Conservation (phyloP, 352 stramenopile genomes). For the Thraustochytrium striatum region DNA sequence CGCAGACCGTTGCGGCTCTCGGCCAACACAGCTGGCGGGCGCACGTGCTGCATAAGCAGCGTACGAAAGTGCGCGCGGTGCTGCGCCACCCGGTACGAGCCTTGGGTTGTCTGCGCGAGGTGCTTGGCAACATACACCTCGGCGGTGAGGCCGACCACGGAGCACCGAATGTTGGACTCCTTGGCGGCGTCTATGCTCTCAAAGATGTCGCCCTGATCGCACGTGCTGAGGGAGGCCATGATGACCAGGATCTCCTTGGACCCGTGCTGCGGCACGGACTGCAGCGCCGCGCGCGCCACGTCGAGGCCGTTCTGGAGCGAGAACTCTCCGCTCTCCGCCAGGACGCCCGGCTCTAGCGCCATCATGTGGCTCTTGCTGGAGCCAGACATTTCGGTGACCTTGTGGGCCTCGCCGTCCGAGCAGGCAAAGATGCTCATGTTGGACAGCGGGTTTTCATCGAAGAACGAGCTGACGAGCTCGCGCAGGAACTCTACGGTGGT, state of each 20-base stretch:
- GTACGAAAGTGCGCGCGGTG: slow-evolving; percentile 83
- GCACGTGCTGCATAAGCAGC: slow-evolving; percentile 85
- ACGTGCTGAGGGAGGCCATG: slow-evolving; percentile 87
- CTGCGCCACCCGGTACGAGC: slow-evolving; percentile 86
- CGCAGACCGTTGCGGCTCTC: slow-evolving; percentile 66
- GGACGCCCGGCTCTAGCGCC: slow-evolving; percentile 63
- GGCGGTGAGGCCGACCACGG: slow-evolving; percentile 84
- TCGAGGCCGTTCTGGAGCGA: slow-evolving; percentile 84
- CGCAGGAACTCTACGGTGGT: not conserved
- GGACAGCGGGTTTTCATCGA: slow-evolving; percentile 88
- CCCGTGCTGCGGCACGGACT: slow-evolving; percentile 77
- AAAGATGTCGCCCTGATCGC: slow-evolving; percentile 92
- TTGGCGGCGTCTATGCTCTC: slow-evolving; percentile 81
- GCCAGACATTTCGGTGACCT: slow-evolving; percentile 79
- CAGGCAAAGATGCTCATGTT: slow-evolving; percentile 81
- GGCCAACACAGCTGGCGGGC: slow-evolving; percentile 79
- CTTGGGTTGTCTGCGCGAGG: slow-evolving; percentile 80
- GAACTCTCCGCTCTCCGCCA: slow-evolving; percentile 72
- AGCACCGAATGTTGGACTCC: slow-evolving; percentile 81
- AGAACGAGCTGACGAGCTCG: slow-evolving; percentile 80
- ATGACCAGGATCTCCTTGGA: slow-evolving; percentile 84
- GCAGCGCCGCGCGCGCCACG: slow-evolving; percentile 78
- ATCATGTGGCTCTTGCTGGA: slow-evolving; percentile 78
- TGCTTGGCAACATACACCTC: slow-evolving; percentile 81
- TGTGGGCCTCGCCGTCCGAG: slow-evolving; percentile 79